Conservation (phyloP, 306 rosid genomes). For the Lathyrus tuberosus region DNA sequence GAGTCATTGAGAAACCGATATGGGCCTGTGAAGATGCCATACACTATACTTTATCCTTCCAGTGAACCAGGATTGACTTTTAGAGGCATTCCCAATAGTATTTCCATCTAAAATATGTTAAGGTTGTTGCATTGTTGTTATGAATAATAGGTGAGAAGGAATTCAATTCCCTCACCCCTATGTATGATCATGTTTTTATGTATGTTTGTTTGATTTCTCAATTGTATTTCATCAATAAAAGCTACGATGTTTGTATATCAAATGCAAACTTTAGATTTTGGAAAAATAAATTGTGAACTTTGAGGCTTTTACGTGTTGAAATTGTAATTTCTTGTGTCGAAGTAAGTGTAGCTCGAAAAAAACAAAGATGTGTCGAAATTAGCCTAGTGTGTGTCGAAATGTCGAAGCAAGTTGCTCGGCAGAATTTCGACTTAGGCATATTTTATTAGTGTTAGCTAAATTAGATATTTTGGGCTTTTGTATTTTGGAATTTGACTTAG, state of each 20-base stretch:
- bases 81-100: constrained; percentile 81
- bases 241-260: neutral
- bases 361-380: too few species aligned
- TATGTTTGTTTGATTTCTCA: neutral
- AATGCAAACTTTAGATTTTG: too few species aligned
- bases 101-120: constrained; percentile 44
- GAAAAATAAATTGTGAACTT: too few species aligned
- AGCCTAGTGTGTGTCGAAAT: too few species aligned
- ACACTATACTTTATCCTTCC: constrained; percentile 70
- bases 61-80: constrained; percentile 66
- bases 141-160: constrained; percentile 27
- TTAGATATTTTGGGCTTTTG: too few species aligned
- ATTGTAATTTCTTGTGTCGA: too few species aligned
- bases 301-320: too few species aligned
- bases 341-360: too few species aligned
- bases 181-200: neutral
- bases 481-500: too few species aligned
- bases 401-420: too few species aligned
- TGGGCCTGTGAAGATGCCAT: constrained; percentile 71
- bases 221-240: neutral
- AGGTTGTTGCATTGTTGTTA: neutral
- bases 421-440: too few species aligned
- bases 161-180: constrained; percentile 6
- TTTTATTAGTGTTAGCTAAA: too few species aligned
- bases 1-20: constrained; percentile 46